phyloP scores from a whole-genome alignment of 495 filamentous ascomycete species.

The Penicillium riverlandense region DNA sequence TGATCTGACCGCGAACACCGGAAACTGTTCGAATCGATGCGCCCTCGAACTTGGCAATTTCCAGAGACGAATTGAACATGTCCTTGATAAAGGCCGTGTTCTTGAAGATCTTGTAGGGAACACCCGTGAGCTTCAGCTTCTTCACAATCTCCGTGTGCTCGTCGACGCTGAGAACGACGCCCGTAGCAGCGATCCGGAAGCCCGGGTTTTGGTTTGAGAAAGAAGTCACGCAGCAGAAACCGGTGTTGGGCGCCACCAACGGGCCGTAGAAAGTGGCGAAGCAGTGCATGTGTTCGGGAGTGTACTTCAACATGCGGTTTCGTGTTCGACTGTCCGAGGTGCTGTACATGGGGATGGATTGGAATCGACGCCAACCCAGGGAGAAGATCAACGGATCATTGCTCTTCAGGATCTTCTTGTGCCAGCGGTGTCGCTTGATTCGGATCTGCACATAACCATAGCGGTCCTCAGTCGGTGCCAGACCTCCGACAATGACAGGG shows the following conservation, averaged over 20 bases:
- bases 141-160: constrained; percentile 95
- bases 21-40: constrained; percentile 93
- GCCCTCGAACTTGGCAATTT: constrained; percentile 97
- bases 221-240: constrained; percentile 88
- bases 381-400: constrained; percentile 97
- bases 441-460: constrained; percentile 93
- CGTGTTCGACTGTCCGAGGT: constrained; percentile 87
- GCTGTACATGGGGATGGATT: constrained; percentile 85
- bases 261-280: constrained; percentile 93
- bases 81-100: constrained; percentile 98
- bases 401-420: constrained; percentile 97
- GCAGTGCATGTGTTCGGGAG: constrained; percentile 97
- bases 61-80: constrained; percentile 89
- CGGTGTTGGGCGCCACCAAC: constrained; percentile 88
- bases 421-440: constrained; percentile 96
- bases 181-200: constrained; percentile 90
- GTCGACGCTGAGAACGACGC: constrained; percentile 86
- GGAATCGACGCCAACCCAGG: constrained; percentile 94
- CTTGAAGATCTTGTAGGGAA: constrained; percentile 96
- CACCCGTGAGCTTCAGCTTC: constrained; percentile 91
- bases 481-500: constrained; percentile 83
- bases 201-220: constrained; percentile 83
- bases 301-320: constrained; percentile 97
- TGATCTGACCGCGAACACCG: constrained; percentile 93
- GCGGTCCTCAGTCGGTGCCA: constrained; percentile 86